These are phyloP conservation scores for Omphalotus olearius DNA, from an alignment of 1,284 basidiomycete genomes.

Conservation along the genomic window DNA sequence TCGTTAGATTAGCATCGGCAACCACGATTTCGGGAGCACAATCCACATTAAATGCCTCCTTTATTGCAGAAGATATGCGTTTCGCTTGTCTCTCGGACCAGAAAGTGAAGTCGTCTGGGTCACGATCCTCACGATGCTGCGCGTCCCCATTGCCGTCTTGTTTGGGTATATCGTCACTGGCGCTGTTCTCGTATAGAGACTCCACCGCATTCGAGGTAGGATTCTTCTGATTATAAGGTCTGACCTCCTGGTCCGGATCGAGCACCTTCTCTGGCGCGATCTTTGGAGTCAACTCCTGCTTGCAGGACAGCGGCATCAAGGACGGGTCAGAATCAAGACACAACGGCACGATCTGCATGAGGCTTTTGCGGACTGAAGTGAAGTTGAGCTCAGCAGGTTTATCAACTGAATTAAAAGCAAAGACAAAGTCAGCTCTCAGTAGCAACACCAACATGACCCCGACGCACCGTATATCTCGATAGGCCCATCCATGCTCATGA, in stretches of 20 bases:
- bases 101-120: slow-evolving; percentile 92
- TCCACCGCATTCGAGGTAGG: no score
- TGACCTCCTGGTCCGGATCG: no score
- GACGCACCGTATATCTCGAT: slow-evolving; percentile 83
- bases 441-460: slow-evolving; percentile 2
- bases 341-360: slow-evolving; percentile 77
- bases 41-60: slow-evolving; percentile 84
- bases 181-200: no score
- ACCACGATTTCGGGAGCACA: slow-evolving; percentile 87
- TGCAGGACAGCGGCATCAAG: slow-evolving; percentile 75
- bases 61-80: slow-evolving; percentile 76
- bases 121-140: slow-evolving; percentile 42
- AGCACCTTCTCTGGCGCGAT: no score
- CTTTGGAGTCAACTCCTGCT: slow-evolving; percentile 24
- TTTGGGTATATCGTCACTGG: neutral
- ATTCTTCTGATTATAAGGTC: no score
- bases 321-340: slow-evolving; percentile 85
- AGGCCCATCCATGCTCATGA: slow-evolving; percentile 81
- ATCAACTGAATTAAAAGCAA: slow-evolving; percentile 46
- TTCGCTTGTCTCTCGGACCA: slow-evolving; percentile 89
- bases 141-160: slow-evolving; percentile 9
- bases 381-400: slow-evolving; percentile 61
- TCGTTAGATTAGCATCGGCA: slow-evolving; percentile 87
- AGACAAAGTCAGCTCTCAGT: slow-evolving; percentile 14
- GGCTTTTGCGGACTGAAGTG: slow-evolving; percentile 55